phyloP scores from a whole-genome alignment of 2,329 filamentous ascomycete species.

The Penicillium griseofulvum region DNA sequence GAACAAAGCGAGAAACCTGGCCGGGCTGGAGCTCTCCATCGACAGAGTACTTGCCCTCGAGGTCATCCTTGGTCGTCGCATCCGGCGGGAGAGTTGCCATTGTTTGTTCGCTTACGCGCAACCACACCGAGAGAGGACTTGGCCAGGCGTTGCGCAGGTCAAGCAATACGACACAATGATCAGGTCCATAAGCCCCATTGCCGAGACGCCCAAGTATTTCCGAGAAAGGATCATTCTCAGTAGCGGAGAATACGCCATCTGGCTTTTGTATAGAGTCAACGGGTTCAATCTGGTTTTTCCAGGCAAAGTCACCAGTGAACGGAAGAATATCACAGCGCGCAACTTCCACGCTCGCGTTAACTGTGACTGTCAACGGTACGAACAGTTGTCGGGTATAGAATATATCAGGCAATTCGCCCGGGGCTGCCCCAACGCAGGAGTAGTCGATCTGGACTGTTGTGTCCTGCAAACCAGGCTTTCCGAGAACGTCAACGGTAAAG shows the following conservation, averaged over 20 bases:
- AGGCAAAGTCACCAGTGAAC: slow-evolving; percentile 67
- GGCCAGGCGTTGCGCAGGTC: slow-evolving; percentile 92
- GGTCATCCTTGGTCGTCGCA: slow-evolving; percentile 18
- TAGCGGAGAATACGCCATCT: slow-evolving; percentile 18
- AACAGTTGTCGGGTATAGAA: slow-evolving; percentile 84
- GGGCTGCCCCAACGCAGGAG: slow-evolving; percentile 69
- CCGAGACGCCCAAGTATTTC: slow-evolving; percentile 46
- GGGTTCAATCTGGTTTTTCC: slow-evolving; percentile 46
- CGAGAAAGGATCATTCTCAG: slow-evolving; percentile 44
- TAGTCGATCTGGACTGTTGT: slow-evolving; percentile 84
- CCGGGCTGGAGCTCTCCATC: slow-evolving; percentile 55
- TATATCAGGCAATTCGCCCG: slow-evolving; percentile 64
- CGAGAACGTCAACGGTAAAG: slow-evolving; percentile 81
- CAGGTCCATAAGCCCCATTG: slow-evolving; percentile 46
- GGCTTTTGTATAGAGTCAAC: slow-evolving; percentile 6
- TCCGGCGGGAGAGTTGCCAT: slow-evolving; percentile 4
- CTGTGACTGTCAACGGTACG: slow-evolving; percentile 78
- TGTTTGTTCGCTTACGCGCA: slow-evolving; percentile 48
- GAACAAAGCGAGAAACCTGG: slow-evolving; percentile 68
- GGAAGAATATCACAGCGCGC: slow-evolving; percentile 75
- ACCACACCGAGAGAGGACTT: slow-evolving; percentile 66
- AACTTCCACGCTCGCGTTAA: slow-evolving; percentile 86
- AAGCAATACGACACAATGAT: slow-evolving; percentile 75
- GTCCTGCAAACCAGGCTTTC: slow-evolving; percentile 78
- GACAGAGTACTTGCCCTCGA: slow-evolving; percentile 31